These are phyloP conservation scores for Hyaloscypha hepaticicola DNA, from an alignment of 495 filamentous ascomycete species.

Conservation along the genomic window DNA sequence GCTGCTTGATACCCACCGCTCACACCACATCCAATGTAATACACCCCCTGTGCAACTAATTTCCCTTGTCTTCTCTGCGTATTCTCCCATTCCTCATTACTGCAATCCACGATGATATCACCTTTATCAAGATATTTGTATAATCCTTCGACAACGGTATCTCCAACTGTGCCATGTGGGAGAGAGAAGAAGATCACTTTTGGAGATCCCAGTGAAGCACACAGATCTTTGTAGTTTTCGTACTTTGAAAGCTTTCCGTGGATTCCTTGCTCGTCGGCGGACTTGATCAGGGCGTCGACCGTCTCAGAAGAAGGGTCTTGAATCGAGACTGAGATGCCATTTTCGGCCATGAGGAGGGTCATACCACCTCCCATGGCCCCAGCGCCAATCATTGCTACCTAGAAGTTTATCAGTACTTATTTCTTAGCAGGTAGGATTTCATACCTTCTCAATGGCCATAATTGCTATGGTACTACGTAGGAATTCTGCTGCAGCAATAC, in stretches of 20 bases:
- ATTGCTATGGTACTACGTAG: not conserved
- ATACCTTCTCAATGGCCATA: constrained; percentile 23
- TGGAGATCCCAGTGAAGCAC: constrained; percentile 24
- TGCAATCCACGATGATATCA: constrained; percentile 71
- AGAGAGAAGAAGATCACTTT: constrained; percentile 64
- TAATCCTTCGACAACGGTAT: constrained; percentile 61
- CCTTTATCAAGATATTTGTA: constrained; percentile 54
- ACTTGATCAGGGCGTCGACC: constrained; percentile 34
- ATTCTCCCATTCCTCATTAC: constrained; percentile 69
- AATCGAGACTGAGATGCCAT: constrained; percentile 59
- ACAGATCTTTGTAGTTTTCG: constrained; percentile 35
- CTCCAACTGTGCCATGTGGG: constrained; percentile 67
- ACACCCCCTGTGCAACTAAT: constrained; percentile 52
- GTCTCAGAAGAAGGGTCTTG: constrained; percentile 54
- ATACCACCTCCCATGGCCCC: constrained; percentile 68
- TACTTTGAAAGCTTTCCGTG: constrained; percentile 37
- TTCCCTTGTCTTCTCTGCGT: constrained; percentile 64
- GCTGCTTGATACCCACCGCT: constrained; percentile 70
- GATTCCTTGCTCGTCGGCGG: constrained; percentile 37
- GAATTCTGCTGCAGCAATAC: not conserved
- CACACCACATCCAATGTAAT: constrained; percentile 69
- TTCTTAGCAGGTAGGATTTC: not conserved
- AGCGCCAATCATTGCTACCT: constrained; percentile 62
- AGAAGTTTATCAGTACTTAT: constrained; percentile 25
- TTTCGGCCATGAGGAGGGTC: constrained; percentile 63